Percentiles rank a stretch among this genome's conserved stretches.
Conservation (phyloP, 306 rosid genomes). For the Aeschynomene evenia region DNA sequence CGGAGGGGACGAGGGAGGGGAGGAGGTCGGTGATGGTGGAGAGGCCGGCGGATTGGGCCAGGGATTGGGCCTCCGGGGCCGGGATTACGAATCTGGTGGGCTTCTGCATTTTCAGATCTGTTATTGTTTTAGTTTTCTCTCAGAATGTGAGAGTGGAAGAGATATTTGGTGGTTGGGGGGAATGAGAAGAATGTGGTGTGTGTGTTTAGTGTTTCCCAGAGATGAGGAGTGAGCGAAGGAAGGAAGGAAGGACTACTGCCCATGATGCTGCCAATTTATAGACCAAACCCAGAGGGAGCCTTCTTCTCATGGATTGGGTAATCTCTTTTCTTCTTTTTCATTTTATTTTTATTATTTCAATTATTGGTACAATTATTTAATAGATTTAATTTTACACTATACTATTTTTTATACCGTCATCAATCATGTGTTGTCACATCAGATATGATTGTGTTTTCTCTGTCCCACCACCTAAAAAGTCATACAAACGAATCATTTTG, state of each 20-base stretch:
- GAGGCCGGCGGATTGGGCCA: conserved; percentile 41
- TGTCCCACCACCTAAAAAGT: too few species aligned
- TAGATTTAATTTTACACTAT: too few species aligned
- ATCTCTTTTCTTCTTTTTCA: too few species aligned
- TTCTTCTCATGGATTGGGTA: too few species aligned
- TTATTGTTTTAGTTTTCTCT: neutral
- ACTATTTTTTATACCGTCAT: too few species aligned
- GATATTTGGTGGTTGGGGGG: neutral
- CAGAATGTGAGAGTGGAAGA: neutral
- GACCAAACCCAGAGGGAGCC: too few species aligned
- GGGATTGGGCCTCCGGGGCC: conserved; percentile 57
- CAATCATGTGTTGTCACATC: too few species aligned
- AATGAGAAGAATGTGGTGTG: neutral
- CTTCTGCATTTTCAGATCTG: conserved; percentile 44
- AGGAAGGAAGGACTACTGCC: neutral
- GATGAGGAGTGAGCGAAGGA: neutral
- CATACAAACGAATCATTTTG: too few species aligned
- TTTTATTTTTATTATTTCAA: too few species aligned
- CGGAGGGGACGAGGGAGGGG: conserved; percentile 53
- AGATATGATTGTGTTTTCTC: too few species aligned
- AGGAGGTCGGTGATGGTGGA: conserved; percentile 50
- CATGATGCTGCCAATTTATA: neutral
- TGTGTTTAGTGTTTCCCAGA: neutral
- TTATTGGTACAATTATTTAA: too few species aligned
- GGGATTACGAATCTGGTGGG: conserved; percentile 64